Evolutionary conservation across 208 protist genomes (phyloP).

Genomic region (Phytomonas francai): DNA sequence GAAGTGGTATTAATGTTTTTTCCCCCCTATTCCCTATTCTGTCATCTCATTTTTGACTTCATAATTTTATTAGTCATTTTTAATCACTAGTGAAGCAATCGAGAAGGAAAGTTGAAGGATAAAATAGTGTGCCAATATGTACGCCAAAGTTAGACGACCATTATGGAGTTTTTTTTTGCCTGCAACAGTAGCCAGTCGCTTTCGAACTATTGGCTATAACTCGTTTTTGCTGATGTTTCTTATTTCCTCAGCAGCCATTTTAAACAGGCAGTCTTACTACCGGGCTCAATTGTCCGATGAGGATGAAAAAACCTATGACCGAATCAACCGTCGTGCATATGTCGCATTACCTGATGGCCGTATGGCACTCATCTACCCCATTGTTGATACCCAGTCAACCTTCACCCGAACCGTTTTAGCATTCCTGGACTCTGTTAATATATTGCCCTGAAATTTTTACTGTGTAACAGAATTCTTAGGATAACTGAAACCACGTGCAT

Average conservation of each 20-base stretch:
- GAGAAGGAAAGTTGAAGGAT: not conserved
- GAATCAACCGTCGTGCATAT: conserved; percentile 86
- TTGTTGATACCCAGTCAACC: conserved; percentile 79
- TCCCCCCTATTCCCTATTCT: conserved; percentile 11
- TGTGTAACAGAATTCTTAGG: conserved; percentile 17
- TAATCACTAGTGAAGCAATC: not conserved
- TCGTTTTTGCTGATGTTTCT: conserved; percentile 68
- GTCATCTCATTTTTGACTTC: conserved; percentile 7
- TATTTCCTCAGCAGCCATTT: conserved; percentile 54
- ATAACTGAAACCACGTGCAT: not conserved
- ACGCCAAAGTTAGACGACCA: conserved; percentile 62
- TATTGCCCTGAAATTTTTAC: conserved; percentile 53
- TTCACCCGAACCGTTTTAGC: conserved; percentile 66
- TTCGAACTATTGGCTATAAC: conserved; percentile 64
- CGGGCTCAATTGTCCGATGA: conserved; percentile 74
- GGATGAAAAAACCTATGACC: conserved; percentile 67
- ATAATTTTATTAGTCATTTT: conserved; percentile 7
- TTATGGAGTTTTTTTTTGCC: conserved; percentile 71
- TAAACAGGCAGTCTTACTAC: conserved; percentile 84
- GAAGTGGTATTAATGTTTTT: conserved; percentile 9
- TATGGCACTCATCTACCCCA: conserved; percentile 87
- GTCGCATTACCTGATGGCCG: conserved; percentile 85
- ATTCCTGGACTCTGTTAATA: conserved; percentile 78
- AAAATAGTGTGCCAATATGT: conserved; percentile 9
- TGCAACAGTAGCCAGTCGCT: conserved; percentile 53